Percentiles rank a stretch among this genome's conserved stretches.
phyloP scores from a whole-genome alignment of 305 asterid species.

The Rubia tinctorum region DNA sequence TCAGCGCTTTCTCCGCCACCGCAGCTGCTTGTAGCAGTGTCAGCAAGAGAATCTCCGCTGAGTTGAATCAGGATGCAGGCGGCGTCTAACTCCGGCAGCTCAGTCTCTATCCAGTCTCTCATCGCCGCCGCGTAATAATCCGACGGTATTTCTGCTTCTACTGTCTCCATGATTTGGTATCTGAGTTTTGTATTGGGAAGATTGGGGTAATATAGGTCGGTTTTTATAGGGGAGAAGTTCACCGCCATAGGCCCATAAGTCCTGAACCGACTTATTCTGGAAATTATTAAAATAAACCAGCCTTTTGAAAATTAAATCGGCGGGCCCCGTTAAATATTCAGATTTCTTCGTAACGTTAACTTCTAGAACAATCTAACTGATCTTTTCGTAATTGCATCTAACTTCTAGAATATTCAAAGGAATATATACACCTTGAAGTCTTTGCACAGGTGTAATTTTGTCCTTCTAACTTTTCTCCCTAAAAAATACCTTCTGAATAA shows the following conservation, averaged over 20 bases:
- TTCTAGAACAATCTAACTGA: too few species aligned
- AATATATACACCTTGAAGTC: too few species aligned
- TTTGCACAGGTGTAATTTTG: too few species aligned
- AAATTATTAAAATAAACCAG: too few species aligned
- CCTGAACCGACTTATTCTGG: background rate
- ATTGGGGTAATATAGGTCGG: background rate
- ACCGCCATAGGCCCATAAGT: constrained; percentile 5
- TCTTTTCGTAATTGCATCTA: too few species aligned
- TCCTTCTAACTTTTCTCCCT: too few species aligned
- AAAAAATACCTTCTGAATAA: too few species aligned
- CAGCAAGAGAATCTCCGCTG: background rate
- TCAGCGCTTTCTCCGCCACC: background rate
- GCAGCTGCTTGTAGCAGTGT: background rate
- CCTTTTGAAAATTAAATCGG: too few species aligned
- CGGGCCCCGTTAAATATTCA: background rate
- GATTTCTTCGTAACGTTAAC: too few species aligned
- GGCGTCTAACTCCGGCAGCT: constrained; percentile 13
- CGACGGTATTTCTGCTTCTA: background rate
- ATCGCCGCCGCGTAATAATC: background rate
- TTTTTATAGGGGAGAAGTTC: background rate
- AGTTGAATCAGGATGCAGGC: constrained; percentile 22
- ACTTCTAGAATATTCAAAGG: too few species aligned
- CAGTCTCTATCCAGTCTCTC: background rate
- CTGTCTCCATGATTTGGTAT: background rate
- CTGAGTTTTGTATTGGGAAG: background rate